A percentile compares a stretch with the other conserved stretches of the same genome.
These are phyloP conservation scores for Leishmania major DNA, from an alignment of 208 protist species.

Conservation along the genomic window DNA sequence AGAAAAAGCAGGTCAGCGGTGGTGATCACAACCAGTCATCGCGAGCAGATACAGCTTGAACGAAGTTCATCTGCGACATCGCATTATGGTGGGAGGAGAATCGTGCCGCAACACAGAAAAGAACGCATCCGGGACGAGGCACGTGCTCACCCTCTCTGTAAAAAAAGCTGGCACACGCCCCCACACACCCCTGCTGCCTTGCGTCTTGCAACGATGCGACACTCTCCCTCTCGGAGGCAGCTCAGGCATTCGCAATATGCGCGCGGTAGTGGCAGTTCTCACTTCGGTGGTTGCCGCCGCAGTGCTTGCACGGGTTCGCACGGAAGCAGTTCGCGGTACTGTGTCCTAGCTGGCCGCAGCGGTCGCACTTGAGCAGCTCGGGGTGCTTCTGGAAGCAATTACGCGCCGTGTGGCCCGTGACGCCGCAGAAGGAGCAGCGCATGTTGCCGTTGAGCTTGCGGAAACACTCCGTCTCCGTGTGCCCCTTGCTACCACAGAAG, in stretches of 20 bases:
- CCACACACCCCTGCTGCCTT: neutral
- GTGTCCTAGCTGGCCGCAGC: slow-evolving; percentile 87
- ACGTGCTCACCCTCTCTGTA: neutral
- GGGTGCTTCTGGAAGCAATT: slow-evolving; percentile 85
- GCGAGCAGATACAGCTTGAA: neutral
- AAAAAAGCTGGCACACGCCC: neutral
- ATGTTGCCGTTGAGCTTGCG: slow-evolving; percentile 54
- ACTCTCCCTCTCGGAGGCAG: neutral
- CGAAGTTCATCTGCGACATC: neutral
- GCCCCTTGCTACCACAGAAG: slow-evolving; percentile 79
- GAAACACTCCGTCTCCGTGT: slow-evolving; percentile 89
- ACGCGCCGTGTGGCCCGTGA: slow-evolving; percentile 69
- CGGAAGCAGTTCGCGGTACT: slow-evolving; percentile 73
- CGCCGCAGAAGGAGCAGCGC: slow-evolving; percentile 65
- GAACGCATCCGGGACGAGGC: neutral
- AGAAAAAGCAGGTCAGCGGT: neutral
- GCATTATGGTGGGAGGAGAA: neutral
- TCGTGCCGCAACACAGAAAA: neutral
- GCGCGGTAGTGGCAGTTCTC: slow-evolving; percentile 75
- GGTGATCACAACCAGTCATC: neutral
- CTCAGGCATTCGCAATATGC: neutral
- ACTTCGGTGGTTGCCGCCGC: slow-evolving; percentile 83
- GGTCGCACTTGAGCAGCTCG: slow-evolving; percentile 83
- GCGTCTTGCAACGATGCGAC: neutral
- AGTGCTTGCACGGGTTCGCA: slow-evolving; percentile 87